These are phyloP conservation scores for Begonia peltatifolia DNA, from an alignment of 306 rosid species.

Conservation along the genomic window DNA sequence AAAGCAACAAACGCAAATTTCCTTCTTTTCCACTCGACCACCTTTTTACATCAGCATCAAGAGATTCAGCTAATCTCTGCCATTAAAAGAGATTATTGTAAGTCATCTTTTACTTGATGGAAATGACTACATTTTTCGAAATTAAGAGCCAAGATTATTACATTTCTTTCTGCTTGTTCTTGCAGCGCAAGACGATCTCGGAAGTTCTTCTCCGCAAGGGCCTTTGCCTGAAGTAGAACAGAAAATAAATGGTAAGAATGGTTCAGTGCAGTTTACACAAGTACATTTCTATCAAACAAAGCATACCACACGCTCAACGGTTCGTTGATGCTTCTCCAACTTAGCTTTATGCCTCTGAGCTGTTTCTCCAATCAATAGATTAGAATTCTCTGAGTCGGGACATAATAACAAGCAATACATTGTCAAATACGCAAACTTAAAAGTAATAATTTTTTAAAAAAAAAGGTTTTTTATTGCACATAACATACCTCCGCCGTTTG, in stretches of 20 bases:
- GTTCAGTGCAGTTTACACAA: slow-evolving; percentile 7
- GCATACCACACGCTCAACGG: slow-evolving; percentile 82
- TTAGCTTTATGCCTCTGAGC: slow-evolving; percentile 70
- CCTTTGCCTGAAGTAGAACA: slow-evolving; percentile 50
- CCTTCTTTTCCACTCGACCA: slow-evolving; percentile 96
- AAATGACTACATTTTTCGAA: neutral
- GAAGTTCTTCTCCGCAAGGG: slow-evolving; percentile 84
- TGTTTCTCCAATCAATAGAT: slow-evolving; percentile 44
- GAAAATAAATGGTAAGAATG: slow-evolving; percentile 16
- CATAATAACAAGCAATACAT: slow-evolving; percentile 21
- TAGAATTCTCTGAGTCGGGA: slow-evolving; percentile 27
- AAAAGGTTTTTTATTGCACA: neutral
- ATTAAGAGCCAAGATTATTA: slow-evolving; percentile 15
- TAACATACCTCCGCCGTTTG: slow-evolving; percentile 49
- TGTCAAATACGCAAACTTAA: neutral
- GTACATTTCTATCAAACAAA: slow-evolving; percentile 7
- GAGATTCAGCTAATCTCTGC: slow-evolving; percentile 81
- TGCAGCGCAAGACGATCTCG: slow-evolving; percentile 67
- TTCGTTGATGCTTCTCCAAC: slow-evolving; percentile 68
- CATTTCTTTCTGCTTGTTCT: slow-evolving; percentile 88
- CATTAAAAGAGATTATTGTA: slow-evolving; percentile 9
- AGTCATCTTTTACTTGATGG: slow-evolving; percentile 1
- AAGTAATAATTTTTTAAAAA: too few relatives aligned
- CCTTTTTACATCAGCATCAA: slow-evolving; percentile 80
- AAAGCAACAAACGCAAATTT: slow-evolving; percentile 83